Conservation (phyloP, 2,329 filamentous ascomycete species). For the Trichocomaceae sp. region DNA sequence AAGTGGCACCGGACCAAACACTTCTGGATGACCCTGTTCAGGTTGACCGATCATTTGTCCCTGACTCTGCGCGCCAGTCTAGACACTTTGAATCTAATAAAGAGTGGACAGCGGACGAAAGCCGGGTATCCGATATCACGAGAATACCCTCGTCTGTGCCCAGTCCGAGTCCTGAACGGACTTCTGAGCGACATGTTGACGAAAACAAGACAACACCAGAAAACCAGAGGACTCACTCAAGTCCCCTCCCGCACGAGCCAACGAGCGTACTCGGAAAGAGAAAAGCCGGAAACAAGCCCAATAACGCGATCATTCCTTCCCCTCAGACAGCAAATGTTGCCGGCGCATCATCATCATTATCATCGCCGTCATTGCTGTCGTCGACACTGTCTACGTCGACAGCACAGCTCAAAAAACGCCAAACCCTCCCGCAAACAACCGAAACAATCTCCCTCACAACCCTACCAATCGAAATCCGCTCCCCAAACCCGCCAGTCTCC, state of each 20-base stretch:
- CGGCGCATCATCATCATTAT: neutral
- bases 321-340: neutral
- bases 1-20: neutral
- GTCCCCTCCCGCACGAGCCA: neutral
- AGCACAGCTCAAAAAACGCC: neutral
- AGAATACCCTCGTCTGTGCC: slow-evolving; percentile 15
- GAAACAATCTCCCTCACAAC: slow-evolving; percentile 11
- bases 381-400: too few relatives aligned
- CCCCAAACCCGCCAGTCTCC: slow-evolving; percentile 50
- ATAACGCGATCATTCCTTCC: neutral
- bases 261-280: slow-evolving; percentile 5
- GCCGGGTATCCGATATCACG: neutral
- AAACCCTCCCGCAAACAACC: slow-evolving; percentile 6
- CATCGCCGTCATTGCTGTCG: too few relatives aligned
- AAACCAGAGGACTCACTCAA: neutral
- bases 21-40: slow-evolving; percentile 7
- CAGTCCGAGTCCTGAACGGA: slow-evolving; percentile 3
- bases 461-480: slow-evolving; percentile 41
- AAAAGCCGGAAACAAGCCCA: neutral
- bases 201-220: neutral
- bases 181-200: neutral
- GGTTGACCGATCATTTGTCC: slow-evolving; percentile 14
- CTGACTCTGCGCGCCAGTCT: slow-evolving; percentile 2
- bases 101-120: neutral
- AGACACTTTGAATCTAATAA: neutral